Evolutionary conservation across 2,329 filamentous ascomycete genomes (phyloP), one percentile per base, ranked within the genome.

Genomic region (Xylariaceae sp.): DNA sequence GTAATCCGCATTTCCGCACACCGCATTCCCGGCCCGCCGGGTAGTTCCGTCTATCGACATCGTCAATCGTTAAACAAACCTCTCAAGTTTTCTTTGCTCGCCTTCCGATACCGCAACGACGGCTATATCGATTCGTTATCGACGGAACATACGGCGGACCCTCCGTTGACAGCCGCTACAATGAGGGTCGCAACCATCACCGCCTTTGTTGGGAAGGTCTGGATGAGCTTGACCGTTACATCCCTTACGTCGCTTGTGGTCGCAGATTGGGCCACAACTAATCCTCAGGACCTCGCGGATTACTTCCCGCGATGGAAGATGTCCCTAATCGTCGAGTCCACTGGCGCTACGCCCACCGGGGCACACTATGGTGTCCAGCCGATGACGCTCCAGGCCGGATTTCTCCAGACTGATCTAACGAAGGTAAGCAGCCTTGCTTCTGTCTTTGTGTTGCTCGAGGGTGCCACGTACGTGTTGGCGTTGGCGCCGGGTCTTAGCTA

Each of bases 171-270:
- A 59, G 56, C 62, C 62, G 55, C 5, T 30, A 57, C 59, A 64
- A 70, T 68, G 72, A 70, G 73, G 70, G 74, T 71, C 71, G 74
- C 71, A 72, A 75, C 70, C 71, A 71, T 74, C 66, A 69, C 70
- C 51, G 51, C 59, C 53, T 53, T 68, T 62, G 57, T 65, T 59
- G 62, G 47, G 54, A 76, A 76, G 73, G 72, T 69, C 57, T 69
- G 68, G 56, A 62, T 70, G 56, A 59, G 71, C 57, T 62, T 71
- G 53, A 69, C 66, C 49, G 60, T 73, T 45, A 67, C 71, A 51
- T 69, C 17, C 17, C 64, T 57, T 69, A 75, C 56, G 61, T 62
- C 73, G 53, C 66, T 70, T 44, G 68, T 71, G 57, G 70, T 69
- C 55, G 77, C 74, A 37, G 70, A 72, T 23, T 63, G 73, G 56